phyloP scores from a whole-genome alignment of 208 protist genomes.

The Acanthamoeba polyphaga region DNA sequence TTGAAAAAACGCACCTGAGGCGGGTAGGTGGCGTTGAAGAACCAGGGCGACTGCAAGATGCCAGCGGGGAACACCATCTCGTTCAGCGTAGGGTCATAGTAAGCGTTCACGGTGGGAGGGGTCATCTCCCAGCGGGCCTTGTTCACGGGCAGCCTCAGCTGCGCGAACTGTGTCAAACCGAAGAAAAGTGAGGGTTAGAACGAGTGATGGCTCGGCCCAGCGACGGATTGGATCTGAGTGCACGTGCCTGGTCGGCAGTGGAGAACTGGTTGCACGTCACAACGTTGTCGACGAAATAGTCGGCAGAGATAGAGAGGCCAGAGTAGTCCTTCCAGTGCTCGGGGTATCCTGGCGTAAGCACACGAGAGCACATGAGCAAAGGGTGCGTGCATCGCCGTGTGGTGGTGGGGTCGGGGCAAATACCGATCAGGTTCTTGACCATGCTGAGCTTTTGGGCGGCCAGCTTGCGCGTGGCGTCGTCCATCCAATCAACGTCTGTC shows the following conservation, averaged over 20 bases:
- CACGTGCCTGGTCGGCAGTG: neutral
- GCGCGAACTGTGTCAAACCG: neutral
- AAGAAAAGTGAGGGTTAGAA: too few relatives aligned
- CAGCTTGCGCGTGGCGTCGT: neutral
- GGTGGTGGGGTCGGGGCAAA: neutral
- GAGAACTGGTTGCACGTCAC: neutral
- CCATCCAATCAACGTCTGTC: constrained; percentile 60
- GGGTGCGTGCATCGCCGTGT: neutral
- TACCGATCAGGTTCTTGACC: constrained; percentile 51
- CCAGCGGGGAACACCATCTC: constrained; percentile 76
- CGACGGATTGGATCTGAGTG: neutral
- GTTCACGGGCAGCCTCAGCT: constrained; percentile 44
- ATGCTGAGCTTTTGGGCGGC: constrained; percentile 57
- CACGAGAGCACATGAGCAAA: neutral
- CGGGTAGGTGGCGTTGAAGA: constrained; percentile 36
- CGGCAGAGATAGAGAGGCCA: neutral
- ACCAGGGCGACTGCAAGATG: constrained; percentile 37
- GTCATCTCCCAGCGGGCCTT: constrained; percentile 67
- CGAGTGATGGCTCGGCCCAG: neutral
- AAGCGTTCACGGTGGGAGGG: constrained; percentile 56
- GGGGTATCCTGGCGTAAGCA: constrained; percentile 40
- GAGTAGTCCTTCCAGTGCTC: constrained; percentile 50
- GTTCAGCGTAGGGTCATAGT: constrained; percentile 57
- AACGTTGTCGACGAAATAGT: constrained; percentile 11
- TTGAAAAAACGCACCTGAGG: neutral